Base-by-base conservation (phyloP, 164 flowering plant genomes). In the Nymphaea thermarum region DNA sequence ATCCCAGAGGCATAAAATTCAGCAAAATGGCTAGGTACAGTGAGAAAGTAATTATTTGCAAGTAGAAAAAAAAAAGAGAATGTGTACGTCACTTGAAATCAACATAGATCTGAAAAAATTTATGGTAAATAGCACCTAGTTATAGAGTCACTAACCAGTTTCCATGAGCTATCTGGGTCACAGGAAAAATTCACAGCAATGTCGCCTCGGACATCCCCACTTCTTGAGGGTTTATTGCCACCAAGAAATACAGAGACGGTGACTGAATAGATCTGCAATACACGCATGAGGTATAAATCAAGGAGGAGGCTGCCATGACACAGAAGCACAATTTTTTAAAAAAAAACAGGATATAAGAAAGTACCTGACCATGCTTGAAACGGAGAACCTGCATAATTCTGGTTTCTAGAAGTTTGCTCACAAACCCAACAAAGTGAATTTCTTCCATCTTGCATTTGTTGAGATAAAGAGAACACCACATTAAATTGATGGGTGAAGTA, bases 171-270 rank as follows among this genome's bases (percentile, higher is more conserved):
- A 62, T 84, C 92, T 43, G 98, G 98, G 80, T 90, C 97, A 79
- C 98, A 93, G 44, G 98, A 90, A 77, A 93, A 93, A 66, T 83
- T 87, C 67, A 93, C 82, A 75, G 92, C 84, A 61, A 93, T 83
- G 73, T 93, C 98, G 63, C 98, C 98, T 71, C 98, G 96, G 4
- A 87, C 77, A 80, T 89, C 87, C 64, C 91, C 91, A 43, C 80
- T 84, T 76, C 92, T 81, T 65, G 98, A 93, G 64, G 97, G 97
- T 68, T 80, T 93, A 75, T 90, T 93, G 66, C 98, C 97, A 66
- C 96, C 98, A 73, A 93, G 93, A 72, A 93, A 93, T 44, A 89
- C 97, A 71, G 98, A 86, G 75, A 90, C 98, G 68, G 89, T 88
- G 41, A 80, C 94, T 60, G 98, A 86, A 77, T 93, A 93, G 65